Conservation (phyloP, 2,329 filamentous ascomycete species). For the Spiromastix sp. region DNA sequence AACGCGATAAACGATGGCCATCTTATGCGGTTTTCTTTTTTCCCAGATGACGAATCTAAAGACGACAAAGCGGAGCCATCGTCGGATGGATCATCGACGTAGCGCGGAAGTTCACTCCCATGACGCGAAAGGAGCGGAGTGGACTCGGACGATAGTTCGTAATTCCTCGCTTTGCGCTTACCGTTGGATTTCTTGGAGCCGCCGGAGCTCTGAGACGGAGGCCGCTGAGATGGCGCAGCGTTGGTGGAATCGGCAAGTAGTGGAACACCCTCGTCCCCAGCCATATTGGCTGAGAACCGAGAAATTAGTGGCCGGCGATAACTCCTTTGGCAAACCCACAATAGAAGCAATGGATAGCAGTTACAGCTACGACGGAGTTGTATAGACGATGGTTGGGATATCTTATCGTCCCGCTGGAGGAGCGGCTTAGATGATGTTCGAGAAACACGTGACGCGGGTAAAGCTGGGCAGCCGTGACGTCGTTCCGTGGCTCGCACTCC, state of each 20-base stretch:
- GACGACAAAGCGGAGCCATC: constrained; percentile 15
- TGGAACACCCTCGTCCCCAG: constrained; percentile 7
- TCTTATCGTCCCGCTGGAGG: too few relatives aligned
- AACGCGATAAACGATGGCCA: constrained; percentile 77
- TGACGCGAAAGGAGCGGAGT: constrained; percentile 31
- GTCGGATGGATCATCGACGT: constrained; percentile 12
- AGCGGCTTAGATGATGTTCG: too few relatives aligned
- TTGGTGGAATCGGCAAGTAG: constrained; percentile 2
- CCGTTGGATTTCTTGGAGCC: constrained; percentile 9
- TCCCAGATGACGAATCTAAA: constrained; percentile 10
- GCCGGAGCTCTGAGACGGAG: constrained; percentile 14
- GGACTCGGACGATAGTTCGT: constrained; percentile 30
- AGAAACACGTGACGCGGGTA: too few relatives aligned
- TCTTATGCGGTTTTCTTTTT: constrained; percentile 32
- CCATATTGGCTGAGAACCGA: constrained; percentile 6
- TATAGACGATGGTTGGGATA: too few relatives aligned
- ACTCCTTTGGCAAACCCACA: too few relatives aligned
- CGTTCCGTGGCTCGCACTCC: too few relatives aligned
- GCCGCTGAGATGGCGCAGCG: constrained; percentile 5
- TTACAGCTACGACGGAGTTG: too few relatives aligned
- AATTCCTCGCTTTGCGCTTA: constrained; percentile 16
- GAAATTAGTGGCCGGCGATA: too few relatives aligned
- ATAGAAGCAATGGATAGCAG: too few relatives aligned
- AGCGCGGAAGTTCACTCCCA: constrained; percentile 21
- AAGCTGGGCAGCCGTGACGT: too few relatives aligned